Conservation (phyloP, 2,329 filamentous ascomycete species). For the Dryadomyces sulphureus region DNA sequence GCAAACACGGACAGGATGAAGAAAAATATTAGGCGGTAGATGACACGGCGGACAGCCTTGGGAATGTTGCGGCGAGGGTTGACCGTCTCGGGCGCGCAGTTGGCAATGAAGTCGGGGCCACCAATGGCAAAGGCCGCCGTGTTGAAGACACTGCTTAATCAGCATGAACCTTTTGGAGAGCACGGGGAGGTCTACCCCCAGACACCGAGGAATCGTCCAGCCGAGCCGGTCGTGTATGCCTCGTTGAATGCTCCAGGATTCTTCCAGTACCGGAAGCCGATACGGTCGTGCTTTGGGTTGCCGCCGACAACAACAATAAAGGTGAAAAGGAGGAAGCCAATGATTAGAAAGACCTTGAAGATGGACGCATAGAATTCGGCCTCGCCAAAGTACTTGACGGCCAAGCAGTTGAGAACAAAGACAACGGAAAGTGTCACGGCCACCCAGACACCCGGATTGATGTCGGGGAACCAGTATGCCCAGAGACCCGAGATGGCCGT, state of each 20-base stretch:
- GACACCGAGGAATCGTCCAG: conserved; percentile 26
- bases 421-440: conserved; percentile 7
- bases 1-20: conserved; percentile 17
- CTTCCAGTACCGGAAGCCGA: conserved; percentile 10
- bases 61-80: conserved; percentile 11
- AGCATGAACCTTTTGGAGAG: background rate
- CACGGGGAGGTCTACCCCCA: conserved; percentile 10
- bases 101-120: conserved; percentile 36
- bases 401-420: conserved; percentile 3
- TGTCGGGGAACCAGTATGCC: conserved; percentile 33
- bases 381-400: conserved; percentile 9
- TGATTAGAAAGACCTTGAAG: conserved; percentile 30
- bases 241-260: conserved; percentile 26
- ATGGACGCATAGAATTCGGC: conserved; percentile 8
- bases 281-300: conserved; percentile 1
- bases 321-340: conserved; percentile 21
- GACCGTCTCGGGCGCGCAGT: conserved; percentile 11
- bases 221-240: conserved; percentile 19
- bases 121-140: conserved; percentile 19
- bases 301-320: conserved; percentile 29
- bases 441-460: conserved; percentile 37
- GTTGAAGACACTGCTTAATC: conserved; percentile 13
- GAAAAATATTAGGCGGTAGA: conserved; percentile 11
- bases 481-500: background rate
- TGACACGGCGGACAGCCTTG: conserved; percentile 11